Conservation (phyloP, 2,329 filamentous ascomycete species). For the Cladosporium austrohemisphaericum region DNA sequence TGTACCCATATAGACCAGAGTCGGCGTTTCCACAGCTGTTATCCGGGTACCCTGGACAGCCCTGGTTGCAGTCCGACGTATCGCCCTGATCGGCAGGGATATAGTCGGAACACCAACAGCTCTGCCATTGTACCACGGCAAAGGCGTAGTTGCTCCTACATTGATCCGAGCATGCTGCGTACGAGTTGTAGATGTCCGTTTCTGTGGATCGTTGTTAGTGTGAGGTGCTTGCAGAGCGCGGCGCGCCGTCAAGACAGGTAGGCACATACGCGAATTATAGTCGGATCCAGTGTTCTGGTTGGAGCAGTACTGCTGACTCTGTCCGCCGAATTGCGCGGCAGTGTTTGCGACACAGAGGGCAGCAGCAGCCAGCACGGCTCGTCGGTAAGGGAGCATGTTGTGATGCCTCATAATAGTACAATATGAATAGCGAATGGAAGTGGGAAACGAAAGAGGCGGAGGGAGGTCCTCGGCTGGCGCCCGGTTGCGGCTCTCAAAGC, state of each 20-base stretch:
- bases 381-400: constrained; percentile 29
- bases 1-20: constrained; percentile 60
- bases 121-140: constrained; percentile 61
- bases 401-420: constrained; percentile 19
- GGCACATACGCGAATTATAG: constrained; percentile 34
- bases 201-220: constrained; percentile 23
- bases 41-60: constrained; percentile 65
- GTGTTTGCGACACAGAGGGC: constrained; percentile 13
- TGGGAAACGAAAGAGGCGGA: neutral
- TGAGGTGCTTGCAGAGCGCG: neutral
- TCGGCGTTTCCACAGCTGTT: constrained; percentile 62
- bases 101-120: constrained; percentile 74
- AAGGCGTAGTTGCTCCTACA: constrained; percentile 61
- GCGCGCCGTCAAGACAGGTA: neutral
- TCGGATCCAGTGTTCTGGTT: constrained; percentile 41
- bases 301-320: constrained; percentile 43
- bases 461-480: neutral
- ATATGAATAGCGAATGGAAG: constrained; percentile 8
- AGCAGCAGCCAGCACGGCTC: constrained; percentile 10
- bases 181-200: constrained; percentile 54
- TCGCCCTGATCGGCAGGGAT: constrained; percentile 48
- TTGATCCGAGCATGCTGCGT: constrained; percentile 62
- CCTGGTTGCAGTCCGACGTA: constrained; percentile 49
- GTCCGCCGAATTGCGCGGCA: constrained; percentile 18
- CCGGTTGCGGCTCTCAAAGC: constrained; percentile 6